Percentiles rank a stretch among this genome's conserved stretches.
These are phyloP conservation scores for Yamadazyma sp. DNA, from an alignment of 805 yeast genomes.

Conservation along the genomic window DNA sequence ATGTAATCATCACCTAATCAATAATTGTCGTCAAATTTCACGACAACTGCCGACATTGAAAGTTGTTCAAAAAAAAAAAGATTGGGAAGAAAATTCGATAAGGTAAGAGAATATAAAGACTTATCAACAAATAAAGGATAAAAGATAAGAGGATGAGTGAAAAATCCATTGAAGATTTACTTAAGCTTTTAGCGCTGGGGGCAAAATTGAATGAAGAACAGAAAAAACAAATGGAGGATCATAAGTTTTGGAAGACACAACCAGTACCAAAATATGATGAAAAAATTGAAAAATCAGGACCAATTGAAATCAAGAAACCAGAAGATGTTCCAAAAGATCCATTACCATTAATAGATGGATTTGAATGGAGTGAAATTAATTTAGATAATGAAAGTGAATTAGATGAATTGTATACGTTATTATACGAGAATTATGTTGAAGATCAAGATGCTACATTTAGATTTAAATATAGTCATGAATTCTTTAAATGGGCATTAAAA, in stretches of 20 bases:
- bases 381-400: slow-evolving; percentile 50
- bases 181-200: slow-evolving; percentile 52
- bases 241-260: slow-evolving; percentile 97
- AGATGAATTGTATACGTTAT: slow-evolving; percentile 72
- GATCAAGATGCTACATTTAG: slow-evolving; percentile 90
- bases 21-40: too few species aligned
- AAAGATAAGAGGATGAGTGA: not conserved
- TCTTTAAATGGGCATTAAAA: slow-evolving; percentile 88
- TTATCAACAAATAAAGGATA: too few species aligned
- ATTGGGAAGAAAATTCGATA: too few species aligned
- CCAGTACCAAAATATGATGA: slow-evolving; percentile 85
- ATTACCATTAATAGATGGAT: slow-evolving; percentile 66
- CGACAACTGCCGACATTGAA: too few species aligned
- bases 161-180: slow-evolving; percentile 54
- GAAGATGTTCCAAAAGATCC: slow-evolving; percentile 72
- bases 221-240: slow-evolving; percentile 76
- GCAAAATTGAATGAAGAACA: slow-evolving; percentile 55
- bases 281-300: slow-evolving; percentile 66
- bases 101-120: too few species aligned
- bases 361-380: slow-evolving; percentile 87
- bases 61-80: too few species aligned
- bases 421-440: slow-evolving; percentile 91
- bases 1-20: too few species aligned
- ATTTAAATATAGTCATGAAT: slow-evolving; percentile 79
- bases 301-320: slow-evolving; percentile 73